Evolutionary conservation across 768 basidiomycete genomes (phyloP), one percentile per base, ranked within the genome.

Genomic region (Suillus bovinus): DNA sequence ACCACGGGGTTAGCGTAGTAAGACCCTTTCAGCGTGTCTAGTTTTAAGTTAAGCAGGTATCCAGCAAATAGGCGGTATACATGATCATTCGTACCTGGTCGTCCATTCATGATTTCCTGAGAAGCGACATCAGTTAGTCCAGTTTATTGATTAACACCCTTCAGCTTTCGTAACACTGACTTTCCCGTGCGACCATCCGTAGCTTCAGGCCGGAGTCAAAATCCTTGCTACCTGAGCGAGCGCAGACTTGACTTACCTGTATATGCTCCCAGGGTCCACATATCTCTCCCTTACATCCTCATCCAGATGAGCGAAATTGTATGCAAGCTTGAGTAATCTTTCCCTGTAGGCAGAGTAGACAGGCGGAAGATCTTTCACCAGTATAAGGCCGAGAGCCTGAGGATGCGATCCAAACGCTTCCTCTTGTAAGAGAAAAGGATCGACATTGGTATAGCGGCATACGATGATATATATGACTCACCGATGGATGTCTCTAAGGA

Each of bases 101-200:
- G 89, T 34, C 96, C 96, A 69, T 98, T 98, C 95, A 98, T 97
- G 52, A 96, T 86, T 81, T 98, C 96, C 87, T 93, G 60, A 38
- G 38, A 1, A 22, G 38, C 10, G 10, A 11, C 1, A 55, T 55
- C 22, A 39, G 55, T 56, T 11, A 56, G 38, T 56, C 27, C 38
- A 41, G 2, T 56, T 22, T 13, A 17, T 39, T 17, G 24, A 38
- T 10, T 2, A 20, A 27, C 20, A 17, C 22, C 41, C 24, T n/a
- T 24, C 20, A 53, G 33, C 44, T 22, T 22, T 36, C 22, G 33
- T 20, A 11, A 34, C 17, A 64, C 71, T 58, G 67, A 87, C 91
- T 82, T 98, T 97, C 60, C 96, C 96, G 76, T 96, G 93, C 49
- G 90, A 93, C 96, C 96, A 99, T n/a, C 96, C 96, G 74, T 95